Evolutionary conservation across 345 rosid genomes (phyloP).

Genomic region (Rhodamnia argentea): DNA sequence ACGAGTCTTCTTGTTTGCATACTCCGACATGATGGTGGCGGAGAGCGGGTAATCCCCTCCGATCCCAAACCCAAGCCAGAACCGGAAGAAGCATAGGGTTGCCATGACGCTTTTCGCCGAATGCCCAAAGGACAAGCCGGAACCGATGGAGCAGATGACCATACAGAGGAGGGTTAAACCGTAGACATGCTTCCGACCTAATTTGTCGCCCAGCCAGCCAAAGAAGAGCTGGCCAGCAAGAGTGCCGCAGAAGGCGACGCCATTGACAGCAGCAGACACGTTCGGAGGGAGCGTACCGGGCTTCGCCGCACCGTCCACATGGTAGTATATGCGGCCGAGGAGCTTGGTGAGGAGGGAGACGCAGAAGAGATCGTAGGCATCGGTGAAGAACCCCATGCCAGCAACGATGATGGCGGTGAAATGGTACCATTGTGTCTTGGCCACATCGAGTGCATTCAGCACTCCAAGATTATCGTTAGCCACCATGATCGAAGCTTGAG

Average conservation of each 20-base stretch:
- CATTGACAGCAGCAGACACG: slow-evolving; percentile 20
- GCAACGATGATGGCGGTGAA: slow-evolving; percentile 52
- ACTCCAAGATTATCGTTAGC: slow-evolving; percentile 16
- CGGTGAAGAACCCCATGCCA: slow-evolving; percentile 62
- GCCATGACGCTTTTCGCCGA: slow-evolving; percentile 30
- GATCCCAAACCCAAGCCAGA: slow-evolving; percentile 55
- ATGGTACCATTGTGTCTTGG: slow-evolving; percentile 49
- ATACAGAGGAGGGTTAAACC: slow-evolving; percentile 45
- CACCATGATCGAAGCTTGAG: slow-evolving; percentile 19
- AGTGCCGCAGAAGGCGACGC: slow-evolving; percentile 44
- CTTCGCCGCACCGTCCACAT: not conserved
- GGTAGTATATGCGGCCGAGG: slow-evolving; percentile 35
- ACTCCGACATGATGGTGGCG: slow-evolving; percentile 79
- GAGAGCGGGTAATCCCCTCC: slow-evolving; percentile 81
- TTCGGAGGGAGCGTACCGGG: slow-evolving; percentile 7
- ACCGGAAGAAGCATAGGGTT: slow-evolving; percentile 52
- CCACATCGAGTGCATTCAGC: slow-evolving; percentile 36
- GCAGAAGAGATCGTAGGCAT: slow-evolving; percentile 58
- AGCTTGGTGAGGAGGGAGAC: slow-evolving; percentile 34
- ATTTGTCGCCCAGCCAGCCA: slow-evolving; percentile 49
- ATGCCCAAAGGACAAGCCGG: slow-evolving; percentile 56
- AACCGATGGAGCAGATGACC: slow-evolving; percentile 44
- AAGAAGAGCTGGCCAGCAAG: slow-evolving; percentile 51
- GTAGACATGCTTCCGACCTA: slow-evolving; percentile 50
- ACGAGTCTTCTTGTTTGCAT: slow-evolving; percentile 62